A percentile compares a stretch with the other conserved stretches of the same genome.
phyloP scores from a whole-genome alignment of 371 early-diverging fungal genomes.

The Basidiobolus meristosporus region DNA sequence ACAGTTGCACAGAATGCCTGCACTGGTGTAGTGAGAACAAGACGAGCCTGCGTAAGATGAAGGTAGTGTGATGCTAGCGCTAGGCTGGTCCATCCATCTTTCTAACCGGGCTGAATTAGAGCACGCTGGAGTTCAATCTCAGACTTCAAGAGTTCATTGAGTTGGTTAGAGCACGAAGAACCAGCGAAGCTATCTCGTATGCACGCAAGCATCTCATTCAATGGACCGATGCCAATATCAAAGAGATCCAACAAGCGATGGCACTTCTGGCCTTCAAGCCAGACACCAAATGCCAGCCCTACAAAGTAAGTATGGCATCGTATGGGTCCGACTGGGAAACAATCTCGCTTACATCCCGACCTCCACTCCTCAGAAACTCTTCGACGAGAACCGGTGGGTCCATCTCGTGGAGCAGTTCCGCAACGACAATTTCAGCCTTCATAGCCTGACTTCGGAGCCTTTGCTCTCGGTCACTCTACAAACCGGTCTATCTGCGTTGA shows the following conservation, averaged over 20 bases:
- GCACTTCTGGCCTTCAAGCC: slow-evolving; percentile 62
- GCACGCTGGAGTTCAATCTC: slow-evolving; percentile 83
- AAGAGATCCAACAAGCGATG: slow-evolving; percentile 68
- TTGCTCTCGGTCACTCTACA: slow-evolving; percentile 70
- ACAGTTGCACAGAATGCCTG: slow-evolving; percentile 68
- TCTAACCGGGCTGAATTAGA: slow-evolving; percentile 17
- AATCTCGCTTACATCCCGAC: not conserved
- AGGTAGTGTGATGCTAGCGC: slow-evolving; percentile 13
- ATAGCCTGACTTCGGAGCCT: slow-evolving; percentile 66
- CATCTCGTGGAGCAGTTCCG: slow-evolving; percentile 59
- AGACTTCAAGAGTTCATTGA: slow-evolving; percentile 87
- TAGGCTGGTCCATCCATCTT: not conserved
- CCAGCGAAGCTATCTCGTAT: slow-evolving; percentile 60
- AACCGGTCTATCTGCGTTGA: slow-evolving; percentile 82
- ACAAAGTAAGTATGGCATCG: slow-evolving; percentile 22
- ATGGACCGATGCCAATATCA: slow-evolving; percentile 35
- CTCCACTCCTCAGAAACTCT: slow-evolving; percentile 20
- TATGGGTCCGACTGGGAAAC: not conserved
- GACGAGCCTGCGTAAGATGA: slow-evolving; percentile 58
- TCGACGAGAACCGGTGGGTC: slow-evolving; percentile 61
- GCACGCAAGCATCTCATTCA: slow-evolving; percentile 58
- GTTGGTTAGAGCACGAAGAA: slow-evolving; percentile 36
- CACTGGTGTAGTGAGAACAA: slow-evolving; percentile 88
- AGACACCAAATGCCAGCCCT: slow-evolving; percentile 50
- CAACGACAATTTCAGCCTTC: slow-evolving; percentile 60